phyloP scores from a whole-genome alignment of 257 asterid species.

The Ajuga chamaepitys region DNA sequence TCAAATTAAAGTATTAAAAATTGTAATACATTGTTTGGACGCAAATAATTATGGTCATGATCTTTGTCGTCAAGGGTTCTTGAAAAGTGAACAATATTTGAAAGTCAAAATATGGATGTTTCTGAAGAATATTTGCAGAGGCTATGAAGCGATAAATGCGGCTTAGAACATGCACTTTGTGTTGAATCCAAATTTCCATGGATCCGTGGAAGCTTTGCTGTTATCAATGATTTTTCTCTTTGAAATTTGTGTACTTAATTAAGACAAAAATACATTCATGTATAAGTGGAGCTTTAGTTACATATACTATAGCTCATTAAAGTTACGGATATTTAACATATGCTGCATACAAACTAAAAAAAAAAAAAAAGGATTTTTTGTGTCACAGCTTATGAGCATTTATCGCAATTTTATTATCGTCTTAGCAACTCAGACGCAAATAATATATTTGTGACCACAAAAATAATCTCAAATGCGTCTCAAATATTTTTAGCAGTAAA shows the following conservation, averaged over 20 bases:
- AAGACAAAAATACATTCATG: neutral
- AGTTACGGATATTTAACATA: no score
- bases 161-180: conserved; percentile 33
- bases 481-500: no score
- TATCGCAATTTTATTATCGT: no score
- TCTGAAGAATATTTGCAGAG: conserved; percentile 37
- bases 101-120: conserved; percentile 29
- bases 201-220: neutral
- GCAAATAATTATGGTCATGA: conserved; percentile 6
- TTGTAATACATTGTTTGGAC: neutral
- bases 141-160: conserved; percentile 36
- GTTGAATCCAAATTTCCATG: conserved; percentile 15
- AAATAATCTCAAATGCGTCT: no score
- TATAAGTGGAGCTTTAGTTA: neutral
- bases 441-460: no score
- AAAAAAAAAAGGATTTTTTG: no score
- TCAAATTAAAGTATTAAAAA: neutral
- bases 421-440: no score
- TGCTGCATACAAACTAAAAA: no score
- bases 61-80: conserved; percentile 35
- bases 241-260: neutral
- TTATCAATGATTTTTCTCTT: neutral
- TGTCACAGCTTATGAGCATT: no score
- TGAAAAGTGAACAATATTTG: conserved; percentile 5
- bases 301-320: neutral